Evolutionary conservation across 2,329 filamentous ascomycete genomes (phyloP), one percentile per base, ranked within the genome.

Genomic region (Aspergillus clavatus): DNA sequence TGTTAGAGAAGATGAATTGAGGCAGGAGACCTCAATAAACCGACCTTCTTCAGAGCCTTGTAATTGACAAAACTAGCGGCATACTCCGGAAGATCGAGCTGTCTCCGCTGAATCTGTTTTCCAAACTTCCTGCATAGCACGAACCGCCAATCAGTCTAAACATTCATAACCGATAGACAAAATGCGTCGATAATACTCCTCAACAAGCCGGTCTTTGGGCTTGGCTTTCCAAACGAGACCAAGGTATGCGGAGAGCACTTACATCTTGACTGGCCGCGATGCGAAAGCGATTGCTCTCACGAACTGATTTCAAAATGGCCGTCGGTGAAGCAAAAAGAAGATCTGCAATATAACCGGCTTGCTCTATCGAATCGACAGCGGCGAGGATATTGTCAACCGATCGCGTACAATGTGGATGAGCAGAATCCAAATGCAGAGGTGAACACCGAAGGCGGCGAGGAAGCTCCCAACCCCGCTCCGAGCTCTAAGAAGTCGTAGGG

Each of bases 81-180:
- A 84, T 98, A 98, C 80, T 98, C 93, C 49, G 93, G 93, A 49
- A 98, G 90, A 70, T 98, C 93, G 63, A 98, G 87, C 79, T 98
- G 93, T 68, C 90, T 86, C 77, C 95, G 95, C 77, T 97, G 93
- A 58, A 98, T 95, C 69, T 96, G 89, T 78, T 98, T 98, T 71
- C 93, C 93, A 76, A 98, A 98, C 81, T 98, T 98, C 93, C 91
- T 98, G 62, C 8, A n/a, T 33, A 23, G 12, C 12, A 7, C 10
- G 5, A 35, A 35, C 23, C 6, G 12, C 18, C 18, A 5, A 21
- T 35, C 31, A 35, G 31, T 18, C 11, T 18, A 21, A 33, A 18
- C 4, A 10, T 19, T 24, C 31, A 16, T 3, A 16, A 19, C 18
- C 10, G 8, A 19, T 3, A 5, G 11, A 35, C 11, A 19, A 18